Conservation (phyloP, 2,329 filamentous ascomycete species). For the Epichloe baconii region DNA sequence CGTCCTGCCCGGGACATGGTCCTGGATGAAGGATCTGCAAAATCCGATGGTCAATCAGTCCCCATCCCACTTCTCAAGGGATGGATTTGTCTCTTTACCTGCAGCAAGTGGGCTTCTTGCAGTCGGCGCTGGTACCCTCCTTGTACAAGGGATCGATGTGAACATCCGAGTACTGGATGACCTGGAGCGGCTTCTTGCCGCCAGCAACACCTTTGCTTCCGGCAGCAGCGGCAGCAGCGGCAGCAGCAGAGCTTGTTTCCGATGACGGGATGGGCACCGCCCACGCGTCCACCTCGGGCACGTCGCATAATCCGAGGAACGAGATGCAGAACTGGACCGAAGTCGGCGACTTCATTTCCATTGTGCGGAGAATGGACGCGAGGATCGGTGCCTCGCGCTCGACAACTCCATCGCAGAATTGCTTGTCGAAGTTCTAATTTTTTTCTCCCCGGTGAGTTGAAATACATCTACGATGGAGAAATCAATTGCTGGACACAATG, state of each 20-base stretch:
- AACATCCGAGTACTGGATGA: conserved; percentile 47
- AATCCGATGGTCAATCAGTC: conserved; percentile 28
- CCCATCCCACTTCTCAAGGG: not conserved
- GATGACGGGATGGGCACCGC: conserved; percentile 29
- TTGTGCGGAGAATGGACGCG: conserved; percentile 31
- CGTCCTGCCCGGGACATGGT: conserved; percentile 30
- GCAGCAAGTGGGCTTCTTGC: conserved; percentile 46
- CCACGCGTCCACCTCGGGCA: conserved; percentile 30
- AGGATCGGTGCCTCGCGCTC: conserved; percentile 37
- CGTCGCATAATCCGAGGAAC: conserved; percentile 36
- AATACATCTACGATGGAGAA: no score
- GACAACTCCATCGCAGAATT: conserved; percentile 40
- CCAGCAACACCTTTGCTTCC: conserved; percentile 21
- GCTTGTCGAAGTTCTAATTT: conserved; percentile 31
- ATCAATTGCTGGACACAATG: no score
- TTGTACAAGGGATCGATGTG: conserved; percentile 43
- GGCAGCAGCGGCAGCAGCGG: not conserved
- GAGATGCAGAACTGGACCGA: conserved; percentile 38
- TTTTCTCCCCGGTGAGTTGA: no score
- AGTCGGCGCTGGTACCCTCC: conserved; percentile 37
- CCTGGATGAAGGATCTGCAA: conserved; percentile 32
- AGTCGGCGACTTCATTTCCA: conserved; percentile 34
- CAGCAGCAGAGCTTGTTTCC: conserved; percentile 16
- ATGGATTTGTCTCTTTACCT: conserved; percentile 16
- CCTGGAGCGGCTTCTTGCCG: conserved; percentile 31